Percentiles rank a stretch among this genome's conserved stretches.
phyloP scores from a whole-genome alignment of 257 asterid species.

The Solanum appendiculatum region DNA sequence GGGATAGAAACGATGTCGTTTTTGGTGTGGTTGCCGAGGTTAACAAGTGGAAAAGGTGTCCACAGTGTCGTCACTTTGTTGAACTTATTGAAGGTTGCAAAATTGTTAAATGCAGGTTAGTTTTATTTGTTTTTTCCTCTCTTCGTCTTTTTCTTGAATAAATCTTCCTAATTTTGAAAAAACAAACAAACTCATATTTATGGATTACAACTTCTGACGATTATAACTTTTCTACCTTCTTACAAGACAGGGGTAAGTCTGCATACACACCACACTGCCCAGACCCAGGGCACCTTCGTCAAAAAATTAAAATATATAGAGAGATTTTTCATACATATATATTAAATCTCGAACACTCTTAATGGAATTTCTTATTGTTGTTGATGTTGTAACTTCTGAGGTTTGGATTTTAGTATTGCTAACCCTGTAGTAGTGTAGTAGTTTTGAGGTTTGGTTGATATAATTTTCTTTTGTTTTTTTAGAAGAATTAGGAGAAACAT shows the following conservation, averaged over 20 bases:
- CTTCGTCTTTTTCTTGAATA: neutral
- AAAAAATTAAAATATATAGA: too few relatives aligned
- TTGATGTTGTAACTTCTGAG: too few relatives aligned
- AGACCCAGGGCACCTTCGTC: too few relatives aligned
- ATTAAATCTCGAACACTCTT: too few relatives aligned
- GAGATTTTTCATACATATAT: too few relatives aligned
- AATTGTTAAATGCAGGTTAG: neutral
- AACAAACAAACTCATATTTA: neutral
- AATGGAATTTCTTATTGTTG: too few relatives aligned
- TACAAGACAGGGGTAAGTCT: too few relatives aligned
- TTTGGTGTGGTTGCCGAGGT: neutral
- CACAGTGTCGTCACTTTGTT: slow-evolving; percentile 35
- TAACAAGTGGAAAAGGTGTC: neutral
- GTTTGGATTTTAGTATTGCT: too few relatives aligned
- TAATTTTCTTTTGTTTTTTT: neutral
- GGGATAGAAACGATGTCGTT: slow-evolving; percentile 18
- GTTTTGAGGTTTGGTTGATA: neutral
- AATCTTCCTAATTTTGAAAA: neutral
- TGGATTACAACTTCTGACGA: neutral
- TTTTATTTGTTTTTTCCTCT: neutral
- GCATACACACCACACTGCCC: neutral
- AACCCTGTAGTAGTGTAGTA: neutral
- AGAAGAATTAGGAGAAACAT: neutral
- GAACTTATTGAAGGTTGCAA: neutral
- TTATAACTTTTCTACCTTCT: neutral